A percentile compares a stretch with the other conserved stretches of the same genome.
These are phyloP conservation scores for Penicillium cinerascens DNA, from an alignment of 495 filamentous ascomycete genomes.

Conservation along the genomic window DNA sequence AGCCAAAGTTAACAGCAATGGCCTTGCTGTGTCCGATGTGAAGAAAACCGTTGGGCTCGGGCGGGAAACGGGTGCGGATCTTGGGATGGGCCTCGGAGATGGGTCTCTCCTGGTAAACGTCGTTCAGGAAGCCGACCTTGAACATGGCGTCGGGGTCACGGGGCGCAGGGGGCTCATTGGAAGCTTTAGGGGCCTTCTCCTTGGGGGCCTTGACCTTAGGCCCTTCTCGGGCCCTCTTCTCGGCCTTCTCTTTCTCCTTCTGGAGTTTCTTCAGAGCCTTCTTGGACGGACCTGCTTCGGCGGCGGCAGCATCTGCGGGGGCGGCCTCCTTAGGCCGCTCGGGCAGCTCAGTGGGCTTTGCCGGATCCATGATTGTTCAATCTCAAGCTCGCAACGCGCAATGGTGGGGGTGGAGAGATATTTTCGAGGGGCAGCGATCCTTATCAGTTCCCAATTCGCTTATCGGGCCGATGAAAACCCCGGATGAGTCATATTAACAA, in stretches of 20 bases:
- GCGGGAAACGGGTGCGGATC: slow-evolving; percentile 75
- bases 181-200: slow-evolving; percentile 35
- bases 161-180: slow-evolving; percentile 31
- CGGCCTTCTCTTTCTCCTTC: slow-evolving; percentile 58
- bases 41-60: slow-evolving; percentile 73
- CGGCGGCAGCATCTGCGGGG: slow-evolving; percentile 6
- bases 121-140: slow-evolving; percentile 76
- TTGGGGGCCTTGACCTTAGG: slow-evolving; percentile 28
- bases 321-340: slow-evolving; percentile 28
- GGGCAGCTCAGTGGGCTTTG: slow-evolving; percentile 27
- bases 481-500: slow-evolving; percentile 25
- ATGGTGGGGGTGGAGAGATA: slow-evolving; percentile 21
- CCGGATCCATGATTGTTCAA: slow-evolving; percentile 24
- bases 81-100: slow-evolving; percentile 51
- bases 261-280: slow-evolving; percentile 55
- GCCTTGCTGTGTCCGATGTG: slow-evolving; percentile 95
- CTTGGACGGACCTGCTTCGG: slow-evolving; percentile 16
- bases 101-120: slow-evolving; percentile 75
- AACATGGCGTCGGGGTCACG: slow-evolving; percentile 73
- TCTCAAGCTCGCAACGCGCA: slow-evolving; percentile 6
- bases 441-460: slow-evolving; percentile 32
- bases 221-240: slow-evolving; percentile 51
- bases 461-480: slow-evolving; percentile 31
- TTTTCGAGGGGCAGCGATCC: slow-evolving; percentile 27
- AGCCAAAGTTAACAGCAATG: slow-evolving; percentile 97